These are phyloP conservation scores for Neonectria sp. DNA, from an alignment of 2,329 filamentous ascomycete genomes.

Conservation along the genomic window DNA sequence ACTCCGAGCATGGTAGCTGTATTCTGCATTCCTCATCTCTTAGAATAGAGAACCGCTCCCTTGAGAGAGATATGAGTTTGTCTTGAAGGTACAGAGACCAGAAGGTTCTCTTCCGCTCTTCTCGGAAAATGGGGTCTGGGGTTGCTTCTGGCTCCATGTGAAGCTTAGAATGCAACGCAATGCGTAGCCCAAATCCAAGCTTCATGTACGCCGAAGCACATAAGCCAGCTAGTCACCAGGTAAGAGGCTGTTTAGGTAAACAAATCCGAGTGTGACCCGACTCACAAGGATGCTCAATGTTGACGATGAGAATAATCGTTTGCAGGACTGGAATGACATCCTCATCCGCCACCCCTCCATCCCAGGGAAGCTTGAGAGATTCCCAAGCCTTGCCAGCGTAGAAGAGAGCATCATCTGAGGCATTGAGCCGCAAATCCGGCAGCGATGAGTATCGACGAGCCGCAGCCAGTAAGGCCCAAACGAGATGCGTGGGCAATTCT, in stretches of 20 bases:
- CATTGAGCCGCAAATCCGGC: not conserved
- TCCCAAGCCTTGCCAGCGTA: slow-evolving; percentile 3
- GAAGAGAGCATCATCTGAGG: slow-evolving; percentile 1
- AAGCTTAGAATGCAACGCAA: slow-evolving; percentile 1
- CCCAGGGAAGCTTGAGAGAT: slow-evolving; percentile 2
- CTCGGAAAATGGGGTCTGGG: not conserved
- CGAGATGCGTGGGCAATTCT: not conserved
- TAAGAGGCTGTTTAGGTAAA: not conserved
- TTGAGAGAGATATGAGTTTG: slow-evolving; percentile 1
- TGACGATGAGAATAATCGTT: slow-evolving; percentile 3
- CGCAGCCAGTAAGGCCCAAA: slow-evolving; percentile 2
- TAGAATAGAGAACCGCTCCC: not conserved
- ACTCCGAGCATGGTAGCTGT: not conserved
- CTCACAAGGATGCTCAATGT: slow-evolving; percentile 11
- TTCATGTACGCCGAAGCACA: slow-evolving; percentile 9
- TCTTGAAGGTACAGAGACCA: slow-evolving; percentile 18
- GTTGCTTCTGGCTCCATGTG: not conserved
- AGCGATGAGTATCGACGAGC: not conserved
- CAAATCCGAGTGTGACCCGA: not conserved
- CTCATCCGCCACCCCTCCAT: not conserved
- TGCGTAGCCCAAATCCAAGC: slow-evolving; percentile 9
- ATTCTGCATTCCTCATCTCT: slow-evolving; percentile 15
- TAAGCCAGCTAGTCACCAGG: not conserved
- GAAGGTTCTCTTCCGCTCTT: slow-evolving; percentile 13
- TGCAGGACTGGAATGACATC: not conserved